Evolutionary conservation across 305 asterid genomes (phyloP), one percentile per base, ranked within the genome.

Genomic region (Rubia tinctorum): DNA sequence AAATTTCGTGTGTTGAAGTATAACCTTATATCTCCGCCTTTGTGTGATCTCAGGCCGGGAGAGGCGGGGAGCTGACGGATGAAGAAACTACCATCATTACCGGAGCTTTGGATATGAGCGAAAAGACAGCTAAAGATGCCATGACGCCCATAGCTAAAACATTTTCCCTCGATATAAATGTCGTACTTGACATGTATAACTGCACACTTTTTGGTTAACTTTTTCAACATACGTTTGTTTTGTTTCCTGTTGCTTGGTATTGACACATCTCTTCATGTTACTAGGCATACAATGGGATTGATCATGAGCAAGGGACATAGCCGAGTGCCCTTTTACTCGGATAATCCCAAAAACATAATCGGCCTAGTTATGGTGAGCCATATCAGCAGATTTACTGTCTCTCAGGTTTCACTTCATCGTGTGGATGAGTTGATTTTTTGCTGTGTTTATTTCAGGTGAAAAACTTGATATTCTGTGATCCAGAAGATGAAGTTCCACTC

Each of bases 61-160:
- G 85, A 86, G 98, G 98, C 1, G 98, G 98, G 7, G 98, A 90
- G 78, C 75, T 92, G 73, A 83, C 90, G 8, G 90, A 88, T 58
- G 86, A 92, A 44, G 98, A 92, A 76, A 90, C 97, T 22, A 89
- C 92, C 6, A 92, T 92, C 25, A 90, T 92, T 49, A 75, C 91
- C 25, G 97, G 97, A 75, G 98, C 96, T 66, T 81, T 92, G 69
- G 97, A 87, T 82, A 80, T 92, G 75, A 85, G 91, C 2, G 88
- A 82, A 73, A 92, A 92, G 81, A 85, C 82, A 39, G 97, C 90
- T 51, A 84, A 78, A 82, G 96, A 89, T 80, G 90, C 93, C 12
- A 92, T 92, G 96, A 90, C 98, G 10, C 94, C 93, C 0, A 73
- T 90, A 66, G 71, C 89, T 68, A 73, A 78, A 71, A 83, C 86